These are phyloP conservation scores for Fusarium vanettenii DNA, from an alignment of 2,329 filamentous ascomycete species.

Conservation along the genomic window DNA sequence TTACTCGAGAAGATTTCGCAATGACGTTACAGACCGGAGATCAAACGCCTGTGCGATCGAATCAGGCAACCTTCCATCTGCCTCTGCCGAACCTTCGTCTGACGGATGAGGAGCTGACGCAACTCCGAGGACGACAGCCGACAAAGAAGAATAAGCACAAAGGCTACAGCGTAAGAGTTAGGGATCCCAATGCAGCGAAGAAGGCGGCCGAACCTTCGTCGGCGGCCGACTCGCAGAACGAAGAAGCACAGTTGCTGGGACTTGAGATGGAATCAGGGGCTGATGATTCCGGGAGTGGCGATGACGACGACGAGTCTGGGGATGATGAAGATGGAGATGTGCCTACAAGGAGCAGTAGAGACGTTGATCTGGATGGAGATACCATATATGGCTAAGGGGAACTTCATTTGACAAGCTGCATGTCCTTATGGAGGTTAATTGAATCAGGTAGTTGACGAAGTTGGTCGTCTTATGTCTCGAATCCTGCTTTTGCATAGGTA, in stretches of 20 bases:
- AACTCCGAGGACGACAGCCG: slow-evolving; percentile 49
- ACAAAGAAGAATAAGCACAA: slow-evolving; percentile 51
- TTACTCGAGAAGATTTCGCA: slow-evolving; percentile 55
- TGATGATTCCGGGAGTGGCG: slow-evolving; percentile 42
- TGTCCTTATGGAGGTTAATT: not conserved
- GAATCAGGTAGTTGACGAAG: not conserved
- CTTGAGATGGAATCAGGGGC: slow-evolving; percentile 39
- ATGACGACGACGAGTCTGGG: slow-evolving; percentile 45
- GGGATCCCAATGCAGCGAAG: slow-evolving; percentile 39
- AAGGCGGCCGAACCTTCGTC: slow-evolving; percentile 25
- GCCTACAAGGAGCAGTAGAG: slow-evolving; percentile 14
- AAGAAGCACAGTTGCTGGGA: slow-evolving; percentile 36
- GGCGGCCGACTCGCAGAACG: slow-evolving; percentile 38
- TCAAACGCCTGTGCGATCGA: slow-evolving; percentile 47
- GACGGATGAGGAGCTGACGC: slow-evolving; percentile 50
- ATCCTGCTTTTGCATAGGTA: not conserved
- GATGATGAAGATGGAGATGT: slow-evolving; percentile 36
- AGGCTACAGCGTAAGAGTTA: slow-evolving; percentile 50
- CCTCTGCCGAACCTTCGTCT: slow-evolving; percentile 51
- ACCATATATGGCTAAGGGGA: slow-evolving; percentile 13
- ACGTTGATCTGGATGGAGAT: slow-evolving; percentile 23
- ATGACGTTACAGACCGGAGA: slow-evolving; percentile 50
- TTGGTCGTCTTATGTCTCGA: not conserved
- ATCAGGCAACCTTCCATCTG: slow-evolving; percentile 47
- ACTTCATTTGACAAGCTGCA: not conserved